Percentiles rank a stretch among this genome's conserved stretches.
These are phyloP conservation scores for Monilinia vaccinii-corymbosi DNA, from an alignment of 2,329 filamentous ascomycete species.

Conservation along the genomic window DNA sequence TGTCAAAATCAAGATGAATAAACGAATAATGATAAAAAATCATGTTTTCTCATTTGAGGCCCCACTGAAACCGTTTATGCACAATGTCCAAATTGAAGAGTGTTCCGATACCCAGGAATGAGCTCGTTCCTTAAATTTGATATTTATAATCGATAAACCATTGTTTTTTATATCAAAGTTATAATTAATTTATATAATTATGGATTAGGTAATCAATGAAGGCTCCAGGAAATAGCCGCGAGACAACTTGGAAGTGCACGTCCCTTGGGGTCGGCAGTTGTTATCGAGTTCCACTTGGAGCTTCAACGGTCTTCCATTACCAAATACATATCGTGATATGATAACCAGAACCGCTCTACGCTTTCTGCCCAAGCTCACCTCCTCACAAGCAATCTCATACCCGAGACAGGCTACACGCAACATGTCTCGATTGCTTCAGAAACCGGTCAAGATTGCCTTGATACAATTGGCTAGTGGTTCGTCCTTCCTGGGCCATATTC, in stretches of 20 bases:
- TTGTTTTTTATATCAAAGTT: no score
- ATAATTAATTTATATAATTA: no score
- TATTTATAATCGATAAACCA: no score
- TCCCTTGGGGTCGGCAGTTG: neutral
- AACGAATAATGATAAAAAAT: neutral
- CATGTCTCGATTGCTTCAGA: constrained; percentile 48
- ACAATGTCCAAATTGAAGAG: neutral
- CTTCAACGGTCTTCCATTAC: neutral
- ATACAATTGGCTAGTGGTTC: constrained; percentile 69
- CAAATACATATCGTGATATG: neutral
- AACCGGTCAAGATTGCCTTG: constrained; percentile 70
- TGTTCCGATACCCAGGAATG: neutral
- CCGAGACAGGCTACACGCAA: constrained; percentile 14
- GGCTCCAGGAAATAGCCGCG: neutral
- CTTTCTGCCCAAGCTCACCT: constrained; percentile 8
- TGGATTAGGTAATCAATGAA: no score
- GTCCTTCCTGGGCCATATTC: constrained; percentile 20
- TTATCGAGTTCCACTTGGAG: neutral
- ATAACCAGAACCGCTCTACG: constrained; percentile 2
- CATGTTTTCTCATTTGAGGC: neutral
- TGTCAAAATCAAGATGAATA: neutral
- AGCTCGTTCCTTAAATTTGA: no score
- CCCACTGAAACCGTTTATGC: neutral
- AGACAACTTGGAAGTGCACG: constrained; percentile 1
- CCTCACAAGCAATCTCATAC: neutral